These are phyloP conservation scores for Aspergillus versicolor DNA, from an alignment of 2,329 filamentous ascomycete species.

Conservation along the genomic window DNA sequence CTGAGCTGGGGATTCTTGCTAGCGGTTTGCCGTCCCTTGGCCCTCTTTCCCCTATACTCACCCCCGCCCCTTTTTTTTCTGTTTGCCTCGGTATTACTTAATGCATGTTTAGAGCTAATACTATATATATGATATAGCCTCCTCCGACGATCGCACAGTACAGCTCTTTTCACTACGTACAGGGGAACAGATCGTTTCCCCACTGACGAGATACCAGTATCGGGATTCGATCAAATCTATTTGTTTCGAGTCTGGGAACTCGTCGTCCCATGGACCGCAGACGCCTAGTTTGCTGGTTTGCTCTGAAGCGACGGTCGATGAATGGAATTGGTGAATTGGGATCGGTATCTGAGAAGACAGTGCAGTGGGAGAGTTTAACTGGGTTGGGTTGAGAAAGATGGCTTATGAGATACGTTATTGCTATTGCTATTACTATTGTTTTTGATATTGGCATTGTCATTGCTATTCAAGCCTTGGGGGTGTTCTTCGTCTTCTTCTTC, in stretches of 20 bases:
- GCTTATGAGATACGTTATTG: not conserved
- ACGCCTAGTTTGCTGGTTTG: constrained; percentile 37
- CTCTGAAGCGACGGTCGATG: constrained; percentile 31
- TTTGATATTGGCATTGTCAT: not conserved
- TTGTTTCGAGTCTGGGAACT: constrained; percentile 33
- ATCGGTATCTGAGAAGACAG: not conserved
- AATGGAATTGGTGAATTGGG: constrained; percentile 38
- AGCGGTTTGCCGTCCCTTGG: constrained; percentile 27
- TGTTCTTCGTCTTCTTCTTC: not conserved
- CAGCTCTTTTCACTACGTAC: constrained; percentile 40
- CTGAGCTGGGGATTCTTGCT: constrained; percentile 39
- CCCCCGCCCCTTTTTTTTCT: not conserved
- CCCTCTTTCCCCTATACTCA: not conserved
- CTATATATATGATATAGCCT: constrained; percentile 21
- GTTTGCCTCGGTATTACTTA: not conserved
- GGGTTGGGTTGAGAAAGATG: not conserved
- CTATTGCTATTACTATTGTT: not conserved
- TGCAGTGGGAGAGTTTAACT: not conserved
- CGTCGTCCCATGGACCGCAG: constrained; percentile 25
- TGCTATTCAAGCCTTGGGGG: not conserved
- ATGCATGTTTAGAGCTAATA: not conserved
- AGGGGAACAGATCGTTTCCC: constrained; percentile 33
- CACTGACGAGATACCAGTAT: constrained; percentile 27
- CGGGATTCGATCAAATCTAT: constrained; percentile 27
- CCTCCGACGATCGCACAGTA: constrained; percentile 30